Evolutionary conservation across 441 rosid species (phyloP), one percentile per base, ranked within the genome.

Genomic region (Arabidopsis hybrid): DNA sequence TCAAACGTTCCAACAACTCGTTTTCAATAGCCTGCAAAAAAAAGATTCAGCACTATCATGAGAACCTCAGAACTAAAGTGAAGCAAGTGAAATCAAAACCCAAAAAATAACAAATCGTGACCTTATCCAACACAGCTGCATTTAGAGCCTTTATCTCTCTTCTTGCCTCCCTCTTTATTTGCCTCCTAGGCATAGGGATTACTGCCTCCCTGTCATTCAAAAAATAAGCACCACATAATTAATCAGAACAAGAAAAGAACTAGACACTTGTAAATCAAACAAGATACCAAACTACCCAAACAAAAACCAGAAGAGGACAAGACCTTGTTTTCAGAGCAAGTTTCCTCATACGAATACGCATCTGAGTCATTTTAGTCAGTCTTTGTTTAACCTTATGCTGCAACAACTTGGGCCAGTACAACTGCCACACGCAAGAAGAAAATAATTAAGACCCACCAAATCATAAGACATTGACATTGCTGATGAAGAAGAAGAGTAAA

Each of bases 341-440:
- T 72, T 92, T 94, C 51, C 94, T 86, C 91, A 86, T 90, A 14
- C 97, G 90, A 67, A 94, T 90, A 29, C 94, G 92, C 97, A 90
- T 90, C 68, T 94, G 97, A 52, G 93, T 92, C 99, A 92, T 92
- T 79, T 92, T 92, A 3, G 97, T 92, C 76, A 94, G 78, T 52
- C 97, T 84, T 75, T 87, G 97, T 83, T 92, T 94, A 36, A 83
- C 78, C 80, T 90, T 92, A 78, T 94, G 97, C 49, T 88, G 86
- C 51, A 94, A 80, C 73, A 94, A 78, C 86, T 92, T 89, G 0
- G 97, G 97, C 95, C 97, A 90, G 71, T 90, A 90, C 86, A 83
- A 75, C 97, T 94, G 65, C 4, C 39, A 79, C 56, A 7, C 8
- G 53, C 11, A 43, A 16, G 9, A 69, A 14, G 43, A 18, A 42